Conservation (phyloP, 1,284 basidiomycete genomes). For the Ceratobasidium sp. region DNA sequence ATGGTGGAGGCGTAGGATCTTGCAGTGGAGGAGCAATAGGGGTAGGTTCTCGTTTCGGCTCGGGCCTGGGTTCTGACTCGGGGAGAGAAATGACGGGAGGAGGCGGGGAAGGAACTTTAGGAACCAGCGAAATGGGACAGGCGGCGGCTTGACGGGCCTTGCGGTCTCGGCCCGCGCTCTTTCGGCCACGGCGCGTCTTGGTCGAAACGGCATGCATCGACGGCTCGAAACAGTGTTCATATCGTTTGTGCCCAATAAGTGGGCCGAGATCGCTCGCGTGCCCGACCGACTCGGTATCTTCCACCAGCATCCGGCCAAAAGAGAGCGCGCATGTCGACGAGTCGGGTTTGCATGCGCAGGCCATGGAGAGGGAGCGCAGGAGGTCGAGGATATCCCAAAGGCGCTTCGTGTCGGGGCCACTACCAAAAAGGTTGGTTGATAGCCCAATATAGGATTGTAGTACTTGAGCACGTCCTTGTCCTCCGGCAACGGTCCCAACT, state of each 20-base stretch:
- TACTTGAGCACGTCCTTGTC: slow-evolving; percentile 52
- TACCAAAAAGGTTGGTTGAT: slow-evolving; percentile 43
- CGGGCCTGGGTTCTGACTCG: slow-evolving; percentile 26
- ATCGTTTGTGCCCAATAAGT: slow-evolving; percentile 29
- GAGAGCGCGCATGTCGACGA: slow-evolving; percentile 33
- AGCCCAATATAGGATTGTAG: slow-evolving; percentile 49
- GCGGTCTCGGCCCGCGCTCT: slow-evolving; percentile 18
- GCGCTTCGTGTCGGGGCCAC: slow-evolving; percentile 49
- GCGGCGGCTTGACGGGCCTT: slow-evolving; percentile 49
- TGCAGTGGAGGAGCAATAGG: slow-evolving; percentile 47
- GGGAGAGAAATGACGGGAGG: slow-evolving; percentile 22
- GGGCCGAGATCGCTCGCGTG: slow-evolving; percentile 36
- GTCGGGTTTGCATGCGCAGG: slow-evolving; percentile 39
- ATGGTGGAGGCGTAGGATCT: slow-evolving; percentile 51
- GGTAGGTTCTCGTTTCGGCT: slow-evolving; percentile 36
- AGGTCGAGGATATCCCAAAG: slow-evolving; percentile 44
- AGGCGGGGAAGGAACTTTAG: slow-evolving; percentile 44
- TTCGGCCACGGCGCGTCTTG: slow-evolving; percentile 37
- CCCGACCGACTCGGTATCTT: slow-evolving; percentile 29
- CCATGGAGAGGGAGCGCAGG: slow-evolving; percentile 53
- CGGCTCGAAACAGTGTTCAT: slow-evolving; percentile 37
- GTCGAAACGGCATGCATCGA: slow-evolving; percentile 31
- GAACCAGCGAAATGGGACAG: slow-evolving; percentile 14
- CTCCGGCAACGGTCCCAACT: slow-evolving; percentile 55
- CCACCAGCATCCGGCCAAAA: slow-evolving; percentile 39